Percentiles rank a stretch among this genome's conserved stretches.
Conservation (phyloP, 2,329 filamentous ascomycete species). For the Fusarium pseudonygamai region DNA sequence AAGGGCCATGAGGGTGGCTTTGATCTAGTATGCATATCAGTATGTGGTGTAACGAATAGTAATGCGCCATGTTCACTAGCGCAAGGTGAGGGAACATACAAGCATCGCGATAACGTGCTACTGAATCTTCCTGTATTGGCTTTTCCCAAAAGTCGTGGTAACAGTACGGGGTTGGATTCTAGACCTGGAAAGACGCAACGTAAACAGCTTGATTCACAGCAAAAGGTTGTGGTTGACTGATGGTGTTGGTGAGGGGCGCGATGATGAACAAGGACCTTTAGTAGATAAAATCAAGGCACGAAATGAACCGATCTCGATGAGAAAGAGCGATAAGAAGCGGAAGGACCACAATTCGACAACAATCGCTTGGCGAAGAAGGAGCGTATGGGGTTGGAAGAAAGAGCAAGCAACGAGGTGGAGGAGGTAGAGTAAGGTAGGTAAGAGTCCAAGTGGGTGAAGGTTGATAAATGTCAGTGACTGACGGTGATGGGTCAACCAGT, state of each 20-base stretch:
- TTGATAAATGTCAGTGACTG: slow-evolving; percentile 7
- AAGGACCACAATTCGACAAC: slow-evolving; percentile 19
- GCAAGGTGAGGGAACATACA: slow-evolving; percentile 32
- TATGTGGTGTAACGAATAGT: background rate
- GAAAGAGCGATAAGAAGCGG: slow-evolving; percentile 40
- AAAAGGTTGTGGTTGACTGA: slow-evolving; percentile 5
- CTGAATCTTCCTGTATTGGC: slow-evolving; percentile 1
- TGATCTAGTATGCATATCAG: slow-evolving; percentile 43
- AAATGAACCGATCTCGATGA: slow-evolving; percentile 10
- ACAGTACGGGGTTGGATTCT: background rate
- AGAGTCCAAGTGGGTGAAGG: slow-evolving; percentile 3
- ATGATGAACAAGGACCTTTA: background rate
- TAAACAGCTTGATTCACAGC: background rate
- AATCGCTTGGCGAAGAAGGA: slow-evolving; percentile 28
- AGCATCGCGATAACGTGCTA: slow-evolving; percentile 35
- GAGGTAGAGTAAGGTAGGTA: background rate
- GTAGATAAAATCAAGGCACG: slow-evolving; percentile 9
- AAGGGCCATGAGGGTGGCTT: slow-evolving; percentile 61
- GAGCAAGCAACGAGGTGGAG: slow-evolving; percentile 5
- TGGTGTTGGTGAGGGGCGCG: slow-evolving; percentile 1
- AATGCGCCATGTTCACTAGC: background rate
- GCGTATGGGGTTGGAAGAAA: slow-evolving; percentile 19
- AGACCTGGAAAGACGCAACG: background rate
- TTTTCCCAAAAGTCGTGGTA: slow-evolving; percentile 19
- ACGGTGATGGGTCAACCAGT: slow-evolving; percentile 1